Evolutionary conservation across 164 flowering plant species (phyloP).

Genomic region (Piper betle): DNA sequence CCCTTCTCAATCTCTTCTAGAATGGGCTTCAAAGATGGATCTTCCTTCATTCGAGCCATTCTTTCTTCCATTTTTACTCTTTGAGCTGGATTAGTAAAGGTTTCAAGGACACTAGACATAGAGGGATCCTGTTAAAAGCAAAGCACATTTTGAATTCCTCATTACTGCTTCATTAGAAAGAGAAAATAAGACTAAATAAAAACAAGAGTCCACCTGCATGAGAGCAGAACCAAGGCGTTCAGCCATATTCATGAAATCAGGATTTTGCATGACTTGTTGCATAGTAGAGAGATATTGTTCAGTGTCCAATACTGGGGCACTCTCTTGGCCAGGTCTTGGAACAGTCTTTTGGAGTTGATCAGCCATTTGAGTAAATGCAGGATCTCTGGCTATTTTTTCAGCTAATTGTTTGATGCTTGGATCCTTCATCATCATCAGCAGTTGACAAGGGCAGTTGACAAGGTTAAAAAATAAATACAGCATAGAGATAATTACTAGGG

Average conservation of each 20-base stretch:
- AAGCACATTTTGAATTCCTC: not conserved
- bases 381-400: slow-evolving; percentile 89
- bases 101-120: slow-evolving; percentile 70
- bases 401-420: slow-evolving; percentile 87
- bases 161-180: not conserved
- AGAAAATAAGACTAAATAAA: not conserved
- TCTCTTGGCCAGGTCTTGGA: slow-evolving; percentile 46
- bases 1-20: slow-evolving; percentile 85
- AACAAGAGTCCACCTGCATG: slow-evolving; percentile 51
- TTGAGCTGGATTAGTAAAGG: slow-evolving; percentile 49
- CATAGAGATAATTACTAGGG: not conserved
- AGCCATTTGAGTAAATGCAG: slow-evolving; percentile 88
- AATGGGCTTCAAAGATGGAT: slow-evolving; percentile 78
- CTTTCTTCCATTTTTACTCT: slow-evolving; percentile 73
- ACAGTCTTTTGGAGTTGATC: slow-evolving; percentile 81
- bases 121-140: slow-evolving; percentile 59
- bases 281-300: slow-evolving; percentile 72
- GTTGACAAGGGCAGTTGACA: too few relatives aligned
- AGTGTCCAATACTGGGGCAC: slow-evolving; percentile 57
- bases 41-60: slow-evolving; percentile 67
- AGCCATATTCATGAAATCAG: slow-evolving; percentile 93
- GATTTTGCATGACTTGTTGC: slow-evolving; percentile 98
- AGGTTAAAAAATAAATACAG: too few relatives aligned
- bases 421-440: slow-evolving; percentile 30
- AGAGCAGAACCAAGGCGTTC: slow-evolving; percentile 90